These are phyloP conservation scores for Fusarium transvaalense DNA, from an alignment of 2,329 filamentous ascomycete species.

Conservation along the genomic window DNA sequence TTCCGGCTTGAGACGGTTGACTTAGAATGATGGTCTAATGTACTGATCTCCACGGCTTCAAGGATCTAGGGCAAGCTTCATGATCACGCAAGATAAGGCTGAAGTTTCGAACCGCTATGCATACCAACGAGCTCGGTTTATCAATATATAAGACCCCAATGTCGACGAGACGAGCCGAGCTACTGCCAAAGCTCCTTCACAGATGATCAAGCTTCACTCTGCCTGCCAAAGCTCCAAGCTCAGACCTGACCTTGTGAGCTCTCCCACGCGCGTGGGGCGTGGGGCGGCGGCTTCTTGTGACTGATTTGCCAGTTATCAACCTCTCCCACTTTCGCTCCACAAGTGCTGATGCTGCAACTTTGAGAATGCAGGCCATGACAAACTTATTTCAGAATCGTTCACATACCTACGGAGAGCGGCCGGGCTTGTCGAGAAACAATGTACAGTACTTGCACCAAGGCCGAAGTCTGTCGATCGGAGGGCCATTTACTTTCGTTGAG, in stretches of 20 bases:
- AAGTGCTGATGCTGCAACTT: slow-evolving; percentile 46
- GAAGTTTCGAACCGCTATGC: slow-evolving; percentile 31
- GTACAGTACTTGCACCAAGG: slow-evolving; percentile 27
- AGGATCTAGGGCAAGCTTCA: slow-evolving; percentile 32
- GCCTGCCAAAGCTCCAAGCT: slow-evolving; percentile 20
- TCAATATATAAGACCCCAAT: slow-evolving; percentile 25
- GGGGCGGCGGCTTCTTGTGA: slow-evolving; percentile 42
- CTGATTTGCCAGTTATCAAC: slow-evolving; percentile 46
- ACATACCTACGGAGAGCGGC: slow-evolving; percentile 29
- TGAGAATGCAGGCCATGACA: slow-evolving; percentile 47
- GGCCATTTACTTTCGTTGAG: slow-evolving; percentile 24
- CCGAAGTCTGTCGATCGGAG: slow-evolving; percentile 30
- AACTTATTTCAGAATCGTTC: slow-evolving; percentile 48
- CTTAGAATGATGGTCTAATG: slow-evolving; percentile 13
- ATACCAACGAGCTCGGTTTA: slow-evolving; percentile 23
- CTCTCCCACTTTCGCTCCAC: slow-evolving; percentile 50
- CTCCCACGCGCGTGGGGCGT: slow-evolving; percentile 48
- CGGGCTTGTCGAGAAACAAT: slow-evolving; percentile 22
- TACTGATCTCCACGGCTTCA: slow-evolving; percentile 31
- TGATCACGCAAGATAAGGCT: slow-evolving; percentile 42
- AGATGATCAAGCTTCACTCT: slow-evolving; percentile 7
- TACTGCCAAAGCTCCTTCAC: slow-evolving; percentile 5
- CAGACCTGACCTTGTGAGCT: slow-evolving; percentile 43
- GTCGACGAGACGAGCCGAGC: slow-evolving; percentile 6
- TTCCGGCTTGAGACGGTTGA: slow-evolving; percentile 3